Base-by-base conservation (phyloP, 306 rosid species). In the Begonia fuchsioides region DNA sequence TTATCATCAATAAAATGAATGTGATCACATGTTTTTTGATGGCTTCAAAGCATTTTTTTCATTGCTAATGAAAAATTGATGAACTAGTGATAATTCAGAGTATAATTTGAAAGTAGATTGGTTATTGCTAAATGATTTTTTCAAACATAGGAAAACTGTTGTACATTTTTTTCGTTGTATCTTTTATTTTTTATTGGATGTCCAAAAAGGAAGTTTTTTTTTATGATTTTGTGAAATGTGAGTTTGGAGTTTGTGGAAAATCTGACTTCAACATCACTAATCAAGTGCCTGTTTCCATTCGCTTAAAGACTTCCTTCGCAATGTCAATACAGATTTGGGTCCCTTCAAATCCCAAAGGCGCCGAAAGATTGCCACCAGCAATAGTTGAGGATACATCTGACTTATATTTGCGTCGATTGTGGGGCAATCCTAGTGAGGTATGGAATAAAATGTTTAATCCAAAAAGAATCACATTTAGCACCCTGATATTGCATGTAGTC, bases 391-490 rank as follows among this genome's bases (percentile, higher is more conserved):
- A 93, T 12, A 83, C 78, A 55, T 77, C 98, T 15, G 98, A 92
- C 65, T 73, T 68, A 53, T 79, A 92, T 69, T 72, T 75, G 53
- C 93, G 82, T 44, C 82, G 98, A 73, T 69, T 92, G 75, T 92
- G 98, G 98, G 98, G 98, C 38, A 64, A 73, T 50, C 98, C 96
- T 17, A 77, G 63, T 50, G 98, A 85, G 96, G 98, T 92, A 55
- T 63, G 71, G 60, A 8, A 26, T 26, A 26, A 26, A 26, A 26
- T 26, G 5, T 26, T 26, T 8, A 26, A 26, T 26, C 35, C 35
- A 5, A 26, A 26, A 26, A 26, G 8, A 26, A 26, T 4, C 35
- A 26, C 35, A 1, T 8, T 2, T 26, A 26, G 7, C 35, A 2
- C 35, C 35, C 35, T 26, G 35, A 3, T 26, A 26, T 26, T 26